Conservation (phyloP, 2,329 filamentous ascomycete genomes). For the Monilinia aucupariae region DNA sequence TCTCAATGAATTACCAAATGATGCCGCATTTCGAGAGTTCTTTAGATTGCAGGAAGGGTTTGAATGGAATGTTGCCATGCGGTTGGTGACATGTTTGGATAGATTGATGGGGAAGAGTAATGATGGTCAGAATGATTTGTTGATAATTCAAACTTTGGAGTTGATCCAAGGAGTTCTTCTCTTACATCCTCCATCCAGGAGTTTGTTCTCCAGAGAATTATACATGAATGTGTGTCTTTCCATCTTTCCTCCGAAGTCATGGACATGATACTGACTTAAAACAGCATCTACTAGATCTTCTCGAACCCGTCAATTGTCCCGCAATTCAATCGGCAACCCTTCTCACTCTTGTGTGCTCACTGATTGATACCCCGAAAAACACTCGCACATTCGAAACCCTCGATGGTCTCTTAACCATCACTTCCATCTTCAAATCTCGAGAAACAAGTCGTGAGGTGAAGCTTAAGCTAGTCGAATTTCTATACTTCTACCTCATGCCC, state of each 20-base stretch:
- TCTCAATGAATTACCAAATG: conserved; percentile 65
- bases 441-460: conserved; percentile 84
- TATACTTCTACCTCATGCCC: conserved; percentile 98
- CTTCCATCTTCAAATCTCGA: conserved; percentile 85
- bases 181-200: conserved; percentile 83
- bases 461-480: conserved; percentile 90
- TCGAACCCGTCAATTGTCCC: conserved; percentile 86
- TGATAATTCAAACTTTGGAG: conserved; percentile 84
- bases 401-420: conserved; percentile 86
- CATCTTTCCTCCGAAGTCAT: neutral
- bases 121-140: conserved; percentile 76
- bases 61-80: conserved; percentile 91
- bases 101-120: conserved; percentile 76
- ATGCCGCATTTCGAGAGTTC: conserved; percentile 90
- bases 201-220: conserved; percentile 79
- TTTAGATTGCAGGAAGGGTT: conserved; percentile 96
- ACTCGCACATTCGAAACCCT: conserved; percentile 87
- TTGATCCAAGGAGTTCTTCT: conserved; percentile 83
- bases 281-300: conserved; percentile 82
- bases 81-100: conserved; percentile 80
- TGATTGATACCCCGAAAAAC: conserved; percentile 81
- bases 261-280: neutral
- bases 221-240: conserved; percentile 75
- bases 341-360: conserved; percentile 80
- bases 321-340: conserved; percentile 87